Conservation (phyloP, 2,329 filamentous ascomycete species). For the Verticillium isaacii region DNA sequence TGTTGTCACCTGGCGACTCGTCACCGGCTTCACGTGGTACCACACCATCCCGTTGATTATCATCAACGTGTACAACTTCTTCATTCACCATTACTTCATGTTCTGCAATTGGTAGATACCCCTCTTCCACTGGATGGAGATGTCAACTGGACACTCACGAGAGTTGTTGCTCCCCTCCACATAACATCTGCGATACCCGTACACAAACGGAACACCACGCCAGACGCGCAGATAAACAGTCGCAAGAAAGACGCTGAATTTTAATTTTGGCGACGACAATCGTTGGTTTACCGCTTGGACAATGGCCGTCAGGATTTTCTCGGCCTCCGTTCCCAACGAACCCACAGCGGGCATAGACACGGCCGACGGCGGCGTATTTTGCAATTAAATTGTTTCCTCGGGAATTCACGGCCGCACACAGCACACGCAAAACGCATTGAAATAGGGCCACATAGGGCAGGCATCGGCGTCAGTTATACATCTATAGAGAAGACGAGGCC, state of each 20-base stretch:
- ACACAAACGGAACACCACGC: not conserved
- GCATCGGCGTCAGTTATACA: not conserved
- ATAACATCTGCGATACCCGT: too few relatives aligned
- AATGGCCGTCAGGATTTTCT: not conserved
- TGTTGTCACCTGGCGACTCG: slow-evolving; percentile 27
- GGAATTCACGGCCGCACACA: not conserved
- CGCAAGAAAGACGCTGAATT: not conserved
- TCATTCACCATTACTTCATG: slow-evolving; percentile 32
- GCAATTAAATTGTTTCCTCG: not conserved
- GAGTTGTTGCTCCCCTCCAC: not conserved
- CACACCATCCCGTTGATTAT: slow-evolving; percentile 31
- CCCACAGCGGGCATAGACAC: not conserved
- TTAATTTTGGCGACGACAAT: not conserved
- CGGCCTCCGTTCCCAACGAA: not conserved
- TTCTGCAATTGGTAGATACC: slow-evolving; percentile 22
- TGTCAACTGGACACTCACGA: not conserved
- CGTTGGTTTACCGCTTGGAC: not conserved
- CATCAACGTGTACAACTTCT: slow-evolving; percentile 32
- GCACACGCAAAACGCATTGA: not conserved
- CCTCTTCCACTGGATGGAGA: not conserved
- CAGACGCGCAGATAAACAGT: not conserved
- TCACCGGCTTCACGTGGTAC: slow-evolving; percentile 30
- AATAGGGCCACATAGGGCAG: not conserved
- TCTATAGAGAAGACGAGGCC: not conserved
- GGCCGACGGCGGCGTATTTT: not conserved